A percentile compares a stretch with the other conserved stretches of the same genome.
Evolutionary conservation across 768 basidiomycete genomes (phyloP).

Genomic region (Phlebiopsis flavidoalba): DNA sequence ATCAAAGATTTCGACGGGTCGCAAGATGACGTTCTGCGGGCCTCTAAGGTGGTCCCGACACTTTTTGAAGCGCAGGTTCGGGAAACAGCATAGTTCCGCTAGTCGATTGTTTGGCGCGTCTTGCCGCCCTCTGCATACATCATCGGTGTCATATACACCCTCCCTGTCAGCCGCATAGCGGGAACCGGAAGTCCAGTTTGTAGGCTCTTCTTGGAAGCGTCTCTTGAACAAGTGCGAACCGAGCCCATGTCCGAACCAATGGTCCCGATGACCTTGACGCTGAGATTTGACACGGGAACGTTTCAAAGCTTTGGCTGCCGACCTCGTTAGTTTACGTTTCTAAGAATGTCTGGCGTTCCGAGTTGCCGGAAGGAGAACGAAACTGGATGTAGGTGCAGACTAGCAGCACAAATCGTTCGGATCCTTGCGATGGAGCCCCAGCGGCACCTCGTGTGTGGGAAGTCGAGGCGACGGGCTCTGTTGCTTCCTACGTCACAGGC

Average conservation of each 20-base stretch:
- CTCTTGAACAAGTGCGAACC: conserved; percentile 72
- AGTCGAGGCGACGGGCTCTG: not conserved
- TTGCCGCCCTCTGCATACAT: not conserved
- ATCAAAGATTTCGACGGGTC: conserved; percentile 2
- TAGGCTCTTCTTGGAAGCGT: conserved; percentile 35
- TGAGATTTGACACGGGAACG: conserved; percentile 70
- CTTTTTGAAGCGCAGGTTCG: not conserved
- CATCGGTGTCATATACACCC: too few species aligned
- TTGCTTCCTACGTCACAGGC: not conserved
- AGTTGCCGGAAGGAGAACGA: conserved; percentile 42
- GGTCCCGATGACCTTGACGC: conserved; percentile 68
- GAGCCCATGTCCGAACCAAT: conserved; percentile 75
- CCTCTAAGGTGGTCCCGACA: not conserved
- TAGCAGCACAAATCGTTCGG: conserved; percentile 1
- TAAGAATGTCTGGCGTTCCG: conserved; percentile 64
- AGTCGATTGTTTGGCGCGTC: not conserved
- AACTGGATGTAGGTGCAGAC: conserved; percentile 20
- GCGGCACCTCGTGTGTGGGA: not conserved
- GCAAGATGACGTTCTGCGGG: conserved; percentile 4
- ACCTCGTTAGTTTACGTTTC: conserved; percentile 68
- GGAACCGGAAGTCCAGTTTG: conserved; percentile 18
- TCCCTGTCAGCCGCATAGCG: conserved; percentile 12
- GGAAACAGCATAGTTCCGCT: conserved; percentile 1
- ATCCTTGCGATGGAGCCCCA: not conserved
- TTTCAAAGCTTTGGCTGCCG: conserved; percentile 59